Base-by-base conservation (phyloP, 2,329 filamentous ascomycete species). In the Hypoxylon sp. region DNA sequence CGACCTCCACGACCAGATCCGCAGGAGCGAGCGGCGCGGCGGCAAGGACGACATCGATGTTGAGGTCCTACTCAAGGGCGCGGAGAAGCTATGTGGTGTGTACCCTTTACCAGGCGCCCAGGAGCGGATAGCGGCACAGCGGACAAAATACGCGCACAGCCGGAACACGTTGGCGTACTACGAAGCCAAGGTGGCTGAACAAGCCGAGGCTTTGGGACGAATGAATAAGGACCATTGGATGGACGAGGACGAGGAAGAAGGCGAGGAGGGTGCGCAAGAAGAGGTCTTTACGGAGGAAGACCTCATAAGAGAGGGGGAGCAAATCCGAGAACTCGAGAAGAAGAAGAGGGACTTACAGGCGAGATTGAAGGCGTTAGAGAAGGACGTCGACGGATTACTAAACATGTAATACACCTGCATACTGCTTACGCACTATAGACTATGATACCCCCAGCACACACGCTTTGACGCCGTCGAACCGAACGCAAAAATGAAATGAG, bases 31-130 rank as follows among this genome's bases (percentile, higher is more conserved):
- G 85, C 46, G 81, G 80, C 42, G 83, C 80, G 54, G 79, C 49
- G 81, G 80, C 44, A 87, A 85, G 67, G 90, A 89, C 8, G 93
- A 96, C 22, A 85, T 97, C 2, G 93, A 98, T 77, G 89, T 98
- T 2, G 92, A 97, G 73, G 85, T 97, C 1, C 80, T 99, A 28
- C 84, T 99, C 20, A 85, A 87, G 55, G 94, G 95, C 0, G 95
- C 94, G 0, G 93, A 97, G 82, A 97, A 93, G 82, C 85, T 98
- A 28, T 94, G 93, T 71, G 86, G 86, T 45, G 94, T 97, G 26
- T 98, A 97, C 75, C 91, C 93, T 32, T 85, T 97, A 26, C 86
- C 91, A 0, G 94, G 93, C 3, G 93, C 92, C 3, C 78, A 85
- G 14, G 93, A 97, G 73, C 87, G 89, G 66, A 96, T 98, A 70